Evolutionary conservation across 2,329 filamentous ascomycete species (phyloP), one percentile per base, ranked within the genome.

Genomic region (Trichoderma asperellum): DNA sequence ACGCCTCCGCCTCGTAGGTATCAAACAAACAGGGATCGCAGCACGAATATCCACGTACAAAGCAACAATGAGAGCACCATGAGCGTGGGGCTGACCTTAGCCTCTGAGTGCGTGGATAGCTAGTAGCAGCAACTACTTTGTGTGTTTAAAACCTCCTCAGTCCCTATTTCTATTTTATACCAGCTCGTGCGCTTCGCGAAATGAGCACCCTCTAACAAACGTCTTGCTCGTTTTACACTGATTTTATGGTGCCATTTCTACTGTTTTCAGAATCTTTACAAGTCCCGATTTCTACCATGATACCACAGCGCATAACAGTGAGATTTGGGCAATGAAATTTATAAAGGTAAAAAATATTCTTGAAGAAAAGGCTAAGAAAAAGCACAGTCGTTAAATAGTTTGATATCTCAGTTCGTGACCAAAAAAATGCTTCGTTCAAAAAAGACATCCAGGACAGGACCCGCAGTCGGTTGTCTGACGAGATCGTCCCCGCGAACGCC

Each of bases 401-500:
- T 69, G 58, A 58, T 67, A 67, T 67, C 63, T 67, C 63, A 67
- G 63, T 61, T 70, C 68, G 43, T 70, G 63, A 68, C 68, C 57
- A 43, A 70, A 70, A 70, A 64, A 72, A 70, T 71, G 61, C 16
- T 61, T 64, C 55, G 27, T 69, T 69, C 40, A 68, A 70, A 68
- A 70, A 68, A 72, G 71, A 71, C 73, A 73, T 74, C 69, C 70
- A 71, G 70, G 70, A 70, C 62, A 66, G 53, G 52, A 59, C 65
- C 68, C 60, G 69, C 40, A 70, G 65, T 68, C 70, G 70, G 68
- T 55, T 59, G 66, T 69, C 70, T 66, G 68, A 68, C 68, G 61
- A 53, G 63, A 70, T 62, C 70, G 57, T 66, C 69, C 58, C 68
- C 71, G 65, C 70, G 70, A 73, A 73, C 73, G 72, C 76, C 74